Conservation (phyloP, 192 early-diverging fungal genomes). For the Coemansia aciculifera region DNA sequence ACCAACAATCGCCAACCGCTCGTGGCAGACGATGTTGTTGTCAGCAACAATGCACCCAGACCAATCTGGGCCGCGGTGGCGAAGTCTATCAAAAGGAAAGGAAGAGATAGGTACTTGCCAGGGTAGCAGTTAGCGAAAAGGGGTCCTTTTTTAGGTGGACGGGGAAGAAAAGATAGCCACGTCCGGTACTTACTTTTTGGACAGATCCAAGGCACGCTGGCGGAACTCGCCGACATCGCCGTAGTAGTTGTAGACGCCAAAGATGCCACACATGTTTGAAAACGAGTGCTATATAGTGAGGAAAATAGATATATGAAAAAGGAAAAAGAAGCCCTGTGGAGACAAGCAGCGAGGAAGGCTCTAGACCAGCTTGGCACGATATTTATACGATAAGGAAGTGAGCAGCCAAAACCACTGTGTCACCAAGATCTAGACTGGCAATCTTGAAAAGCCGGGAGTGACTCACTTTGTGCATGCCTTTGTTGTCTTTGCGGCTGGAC, state of each 20-base stretch:
- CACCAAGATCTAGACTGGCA: neutral
- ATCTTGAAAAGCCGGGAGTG: neutral
- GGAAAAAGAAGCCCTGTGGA: neutral
- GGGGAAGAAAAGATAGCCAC: neutral
- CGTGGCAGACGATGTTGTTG: conserved; percentile 92
- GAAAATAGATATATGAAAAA: neutral
- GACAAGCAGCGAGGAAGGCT: neutral
- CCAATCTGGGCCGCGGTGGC: conserved; percentile 99
- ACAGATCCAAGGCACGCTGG: conserved; percentile 79
- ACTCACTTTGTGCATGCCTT: neutral
- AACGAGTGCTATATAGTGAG: neutral
- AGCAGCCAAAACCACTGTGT: neutral
- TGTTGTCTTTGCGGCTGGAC: neutral
- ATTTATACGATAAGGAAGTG: conserved; percentile 3
- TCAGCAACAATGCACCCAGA: conserved; percentile 79
- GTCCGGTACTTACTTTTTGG: conserved; percentile 55
- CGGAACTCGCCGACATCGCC: conserved; percentile 77
- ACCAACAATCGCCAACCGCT: conserved; percentile 98
- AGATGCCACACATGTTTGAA: conserved; percentile 92
- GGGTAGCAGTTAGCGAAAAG: neutral
- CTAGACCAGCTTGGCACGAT: neutral
- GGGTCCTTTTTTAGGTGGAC: neutral
- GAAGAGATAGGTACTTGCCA: neutral
- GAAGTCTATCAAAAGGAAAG: conserved; percentile 55
- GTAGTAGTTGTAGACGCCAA: conserved; percentile 88